Conservation (phyloP, 140 eudicot genomes). For the Bidens hawaiensis region DNA sequence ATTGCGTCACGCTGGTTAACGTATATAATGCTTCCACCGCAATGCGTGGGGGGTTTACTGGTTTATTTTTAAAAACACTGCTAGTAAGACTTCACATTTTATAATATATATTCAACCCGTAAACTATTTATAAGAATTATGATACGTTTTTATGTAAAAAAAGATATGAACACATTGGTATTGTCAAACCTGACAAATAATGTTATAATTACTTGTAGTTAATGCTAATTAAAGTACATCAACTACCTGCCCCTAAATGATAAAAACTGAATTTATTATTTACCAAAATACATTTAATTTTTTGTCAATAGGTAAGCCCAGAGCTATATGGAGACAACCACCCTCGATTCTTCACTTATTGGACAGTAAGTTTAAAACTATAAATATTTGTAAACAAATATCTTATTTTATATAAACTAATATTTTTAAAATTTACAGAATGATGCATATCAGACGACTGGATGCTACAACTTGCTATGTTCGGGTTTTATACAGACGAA, state of each 20-base stretch:
- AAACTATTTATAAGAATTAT: background rate
- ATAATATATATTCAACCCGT: background rate
- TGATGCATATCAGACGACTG: constrained; percentile 51
- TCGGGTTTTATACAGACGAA: constrained; percentile 97
- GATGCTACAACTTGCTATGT: constrained; percentile 96
- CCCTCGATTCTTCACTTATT: constrained; percentile 94
- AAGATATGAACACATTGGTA: too few species aligned
- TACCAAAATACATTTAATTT: constrained; percentile 18
- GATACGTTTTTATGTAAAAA: too few species aligned
- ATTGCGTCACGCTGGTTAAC: too few species aligned
- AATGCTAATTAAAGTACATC: constrained; percentile 27
- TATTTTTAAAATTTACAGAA: constrained; percentile 13
- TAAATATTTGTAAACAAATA: background rate
- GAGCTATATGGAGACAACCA: constrained; percentile 90
- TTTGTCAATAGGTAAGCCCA: constrained; percentile 74
- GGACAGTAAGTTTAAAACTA: constrained; percentile 69
- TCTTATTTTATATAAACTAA: background rate
- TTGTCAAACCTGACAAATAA: background rate
- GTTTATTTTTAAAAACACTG: background rate
- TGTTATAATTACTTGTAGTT: background rate
- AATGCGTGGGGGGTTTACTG: too few species aligned
- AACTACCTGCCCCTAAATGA: constrained; percentile 40
- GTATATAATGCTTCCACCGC: too few species aligned
- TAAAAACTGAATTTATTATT: constrained; percentile 27
- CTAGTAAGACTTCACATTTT: background rate